Percentiles rank a stretch among this genome's conserved stretches.
Conservation (phyloP, 768 basidiomycete species). For the Pholiota molesta region DNA sequence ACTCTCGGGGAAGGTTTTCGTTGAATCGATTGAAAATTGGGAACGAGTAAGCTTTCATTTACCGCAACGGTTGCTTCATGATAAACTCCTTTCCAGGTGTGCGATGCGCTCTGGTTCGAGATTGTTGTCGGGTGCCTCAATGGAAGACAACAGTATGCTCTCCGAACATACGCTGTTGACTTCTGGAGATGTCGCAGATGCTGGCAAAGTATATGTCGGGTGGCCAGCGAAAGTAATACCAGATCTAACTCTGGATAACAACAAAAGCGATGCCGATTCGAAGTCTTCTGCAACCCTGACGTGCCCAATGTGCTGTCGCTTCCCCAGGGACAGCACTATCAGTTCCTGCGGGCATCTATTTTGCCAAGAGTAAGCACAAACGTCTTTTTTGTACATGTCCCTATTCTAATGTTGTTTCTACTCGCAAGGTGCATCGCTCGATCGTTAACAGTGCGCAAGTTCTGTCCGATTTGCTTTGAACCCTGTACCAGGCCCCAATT, state of each 20-base stretch:
- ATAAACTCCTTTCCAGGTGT: constrained; percentile 26
- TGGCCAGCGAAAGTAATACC: constrained; percentile 42
- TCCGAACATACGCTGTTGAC: constrained; percentile 50
- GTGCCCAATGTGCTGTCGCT: constrained; percentile 33
- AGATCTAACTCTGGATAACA: constrained; percentile 1
- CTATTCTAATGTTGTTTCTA: not conserved
- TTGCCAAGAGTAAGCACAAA: constrained; percentile 23
- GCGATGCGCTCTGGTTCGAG: constrained; percentile 49
- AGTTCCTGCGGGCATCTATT: constrained; percentile 36
- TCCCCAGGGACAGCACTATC: constrained; percentile 33
- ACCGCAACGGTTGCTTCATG: not conserved
- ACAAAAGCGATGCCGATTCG: not conserved
- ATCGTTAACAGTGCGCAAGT: constrained; percentile 19
- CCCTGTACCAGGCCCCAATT: constrained; percentile 18
- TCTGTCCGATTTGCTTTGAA: constrained; percentile 28
- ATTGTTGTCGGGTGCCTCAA: constrained; percentile 50
- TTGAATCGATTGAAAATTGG: constrained; percentile 45
- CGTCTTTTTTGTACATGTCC: not conserved
- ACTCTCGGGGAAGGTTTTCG: constrained; percentile 48
- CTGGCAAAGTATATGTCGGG: constrained; percentile 40
- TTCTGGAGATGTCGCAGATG: constrained; percentile 49
- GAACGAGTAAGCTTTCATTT: constrained; percentile 29
- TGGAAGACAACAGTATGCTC: constrained; percentile 52
- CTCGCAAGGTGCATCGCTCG: constrained; percentile 24
- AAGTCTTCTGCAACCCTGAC: constrained; percentile 24